Evolutionary conservation across 2,329 filamentous ascomycete species (phyloP), one percentile per base, ranked within the genome.

Genomic region (Cercospora zeae-maydis): DNA sequence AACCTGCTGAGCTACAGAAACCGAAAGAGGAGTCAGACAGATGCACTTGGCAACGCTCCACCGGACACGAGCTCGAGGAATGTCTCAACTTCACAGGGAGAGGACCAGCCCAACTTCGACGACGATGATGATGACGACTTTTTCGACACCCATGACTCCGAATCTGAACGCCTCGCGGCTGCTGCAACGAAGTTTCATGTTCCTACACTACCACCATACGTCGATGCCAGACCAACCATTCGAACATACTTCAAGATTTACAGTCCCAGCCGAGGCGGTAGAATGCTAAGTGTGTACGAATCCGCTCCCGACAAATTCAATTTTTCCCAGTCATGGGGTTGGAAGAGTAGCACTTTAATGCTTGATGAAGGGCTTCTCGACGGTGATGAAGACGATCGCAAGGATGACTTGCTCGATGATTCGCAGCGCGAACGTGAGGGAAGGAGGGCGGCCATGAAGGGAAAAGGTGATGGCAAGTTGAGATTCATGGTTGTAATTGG

Each of bases 241-340:
- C 82, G 81, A 69, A 86, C 84, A 0, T 86, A 86, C 67, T 86
- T 86, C 75, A 86, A 86, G 70, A 86, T 86, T 58, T 86, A 85
- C 73, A 81, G 77, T n/a, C 83, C 84, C 0, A 81, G 78, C 21
- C 83, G 84, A 66, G 83, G 82, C n/a, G 84, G 83, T 2, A 74
- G 83, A 13, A 81, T 85, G 77, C 71, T 86, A 36, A 83, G 79
- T 57, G 83, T 86, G n/a, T 86, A 86, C 67, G 83, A 85, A 66
- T 81, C 78, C 51, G 83, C 83, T 4, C 83, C 83, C 1, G 83
- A 85, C 68, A 78, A 78, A 60, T 86, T 86, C 72, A 85, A 85
- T 69, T 85, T 85, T 70, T 82, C 80, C 52, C 84, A 86, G 74
- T 83, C 81, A 65, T 86, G 83, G 83, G 83, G 83, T 0, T 86